Evolutionary conservation across 352 stramenopile species (phyloP), one percentile per base, ranked within the genome.

Genomic region (Pythium aristosporum): DNA sequence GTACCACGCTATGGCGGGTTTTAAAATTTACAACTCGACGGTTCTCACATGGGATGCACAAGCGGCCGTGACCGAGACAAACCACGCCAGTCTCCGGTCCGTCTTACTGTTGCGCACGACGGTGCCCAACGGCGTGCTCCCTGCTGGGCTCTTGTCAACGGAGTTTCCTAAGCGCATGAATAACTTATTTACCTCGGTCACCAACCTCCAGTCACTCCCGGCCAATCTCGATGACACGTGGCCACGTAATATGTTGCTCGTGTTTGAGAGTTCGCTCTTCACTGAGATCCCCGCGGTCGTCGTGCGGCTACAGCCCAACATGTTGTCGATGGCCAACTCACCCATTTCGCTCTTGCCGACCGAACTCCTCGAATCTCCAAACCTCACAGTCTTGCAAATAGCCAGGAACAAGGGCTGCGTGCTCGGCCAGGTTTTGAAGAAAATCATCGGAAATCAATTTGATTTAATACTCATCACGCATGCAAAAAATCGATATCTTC

Each of bases 21-120:
- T 69, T 6, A 58, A 69, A 32, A 21, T 69, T 16, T 65, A 65
- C 63, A 69, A 69, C 51, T 61, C 57, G 28, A 69, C 63, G 0
- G 21, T 69, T 0, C 9, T 53, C 6, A 2, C 16, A 1, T 69
- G 63, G 63, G 4, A 6, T 2, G 18, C n/a, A 3, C 32, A 49
- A 1, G 49, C 63, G 3, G 55, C 63, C 1, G 1, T 69, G 12
- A 52, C 32, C 3, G 18, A 21, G 15, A 46, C 15, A 1, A 4
- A 52, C 42, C 63, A 69, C 25, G 1, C 41, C 2, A 16, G 18
- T 13, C 12, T 61, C 1, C 49, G 51, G 6, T 46, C 49, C 1
- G 7, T 69, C 7, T 2, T 30, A 18, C 28, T 69, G 5, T 42
- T 61, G 1, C 49, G 41, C 9, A 52, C 36, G 12, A 43, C 36